Evolutionary conservation across 192 early-diverging fungal genomes (phyloP).

Genomic region (Coemansia sp.): DNA sequence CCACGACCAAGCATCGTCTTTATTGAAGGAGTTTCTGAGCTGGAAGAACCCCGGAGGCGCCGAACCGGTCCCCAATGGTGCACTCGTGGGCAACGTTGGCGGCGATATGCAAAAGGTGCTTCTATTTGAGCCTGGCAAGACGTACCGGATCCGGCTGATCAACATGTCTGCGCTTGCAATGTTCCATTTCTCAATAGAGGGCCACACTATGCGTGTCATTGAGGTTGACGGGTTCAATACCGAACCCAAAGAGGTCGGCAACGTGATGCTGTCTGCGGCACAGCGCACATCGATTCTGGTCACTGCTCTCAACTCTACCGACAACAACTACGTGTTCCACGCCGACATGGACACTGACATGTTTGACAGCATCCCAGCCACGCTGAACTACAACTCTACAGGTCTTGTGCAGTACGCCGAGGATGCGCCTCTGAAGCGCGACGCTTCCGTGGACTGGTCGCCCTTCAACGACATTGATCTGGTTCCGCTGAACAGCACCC

Average conservation of each 20-base stretch:
- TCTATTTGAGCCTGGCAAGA: conserved; percentile 72
- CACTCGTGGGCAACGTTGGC: conserved; percentile 62
- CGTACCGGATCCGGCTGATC: conserved; percentile 81
- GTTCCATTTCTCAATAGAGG: conserved; percentile 79
- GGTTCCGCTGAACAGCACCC: conserved; percentile 48
- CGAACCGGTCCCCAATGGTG: conserved; percentile 67
- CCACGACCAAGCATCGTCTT: conserved; percentile 59
- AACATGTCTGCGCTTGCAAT: conserved; percentile 75
- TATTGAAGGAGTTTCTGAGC: conserved; percentile 62
- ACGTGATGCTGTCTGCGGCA: conserved; percentile 65
- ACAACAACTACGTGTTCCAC: conserved; percentile 69
- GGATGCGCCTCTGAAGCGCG: conserved; percentile 18
- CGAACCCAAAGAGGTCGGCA: conserved; percentile 56
- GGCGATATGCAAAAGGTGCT: conserved; percentile 42
- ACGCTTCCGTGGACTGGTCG: conserved; percentile 39
- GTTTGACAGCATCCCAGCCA: conserved; percentile 67
- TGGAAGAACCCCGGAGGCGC: conserved; percentile 65
- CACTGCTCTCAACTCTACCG: conserved; percentile 62
- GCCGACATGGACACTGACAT: conserved; percentile 75
- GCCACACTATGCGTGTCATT: conserved; percentile 74
- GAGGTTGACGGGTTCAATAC: conserved; percentile 78
- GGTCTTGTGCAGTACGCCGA: conserved; percentile 59
- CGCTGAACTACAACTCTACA: conserved; percentile 61
- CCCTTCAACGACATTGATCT: conserved; percentile 60
- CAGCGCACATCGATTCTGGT: conserved; percentile 83